Evolutionary conservation across 169 alveolate species (phyloP).

Genomic region (Plasmodium blacklocki): DNA sequence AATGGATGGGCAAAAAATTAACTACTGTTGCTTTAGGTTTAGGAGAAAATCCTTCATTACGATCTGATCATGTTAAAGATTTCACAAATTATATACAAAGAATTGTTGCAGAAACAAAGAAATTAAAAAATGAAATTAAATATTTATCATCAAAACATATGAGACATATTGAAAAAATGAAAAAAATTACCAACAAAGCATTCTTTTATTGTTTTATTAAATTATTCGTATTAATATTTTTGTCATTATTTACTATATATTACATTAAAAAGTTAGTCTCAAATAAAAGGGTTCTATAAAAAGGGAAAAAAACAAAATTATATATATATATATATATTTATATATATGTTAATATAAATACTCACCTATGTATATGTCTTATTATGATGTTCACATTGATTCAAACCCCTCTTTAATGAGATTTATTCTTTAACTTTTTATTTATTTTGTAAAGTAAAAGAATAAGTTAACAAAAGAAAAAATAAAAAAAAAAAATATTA

Average conservation of each 20-base stretch:
- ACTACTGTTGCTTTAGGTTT: slow-evolving; percentile 73
- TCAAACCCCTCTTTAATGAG: too few relatives aligned
- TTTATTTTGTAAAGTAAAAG: too few relatives aligned
- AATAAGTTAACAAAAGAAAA: too few relatives aligned
- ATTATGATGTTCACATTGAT: too few relatives aligned
- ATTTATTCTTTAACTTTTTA: too few relatives aligned
- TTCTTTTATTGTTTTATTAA: slow-evolving; percentile 64
- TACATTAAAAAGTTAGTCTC: slow-evolving; percentile 70
- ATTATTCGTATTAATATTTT: slow-evolving; percentile 63
- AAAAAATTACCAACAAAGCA: slow-evolving; percentile 70
- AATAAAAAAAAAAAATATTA: too few relatives aligned
- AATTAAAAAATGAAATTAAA: slow-evolving; percentile 70
- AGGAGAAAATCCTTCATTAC: slow-evolving; percentile 66
- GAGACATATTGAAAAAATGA: slow-evolving; percentile 68
- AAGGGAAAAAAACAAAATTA: background rate
- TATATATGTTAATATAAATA: background rate
- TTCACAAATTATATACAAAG: slow-evolving; percentile 56
- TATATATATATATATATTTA: background rate
- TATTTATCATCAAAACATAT: slow-evolving; percentile 70
- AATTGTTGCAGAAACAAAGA: slow-evolving; percentile 52
- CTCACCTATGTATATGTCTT: background rate
- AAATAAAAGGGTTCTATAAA: slow-evolving; percentile 64
- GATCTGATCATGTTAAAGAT: slow-evolving; percentile 63
- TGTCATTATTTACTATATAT: slow-evolving; percentile 64
- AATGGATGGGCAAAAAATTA: slow-evolving; percentile 54